Evolutionary conservation across 495 filamentous ascomycete species (phyloP).

Genomic region (Achaetomiella virescens): DNA sequence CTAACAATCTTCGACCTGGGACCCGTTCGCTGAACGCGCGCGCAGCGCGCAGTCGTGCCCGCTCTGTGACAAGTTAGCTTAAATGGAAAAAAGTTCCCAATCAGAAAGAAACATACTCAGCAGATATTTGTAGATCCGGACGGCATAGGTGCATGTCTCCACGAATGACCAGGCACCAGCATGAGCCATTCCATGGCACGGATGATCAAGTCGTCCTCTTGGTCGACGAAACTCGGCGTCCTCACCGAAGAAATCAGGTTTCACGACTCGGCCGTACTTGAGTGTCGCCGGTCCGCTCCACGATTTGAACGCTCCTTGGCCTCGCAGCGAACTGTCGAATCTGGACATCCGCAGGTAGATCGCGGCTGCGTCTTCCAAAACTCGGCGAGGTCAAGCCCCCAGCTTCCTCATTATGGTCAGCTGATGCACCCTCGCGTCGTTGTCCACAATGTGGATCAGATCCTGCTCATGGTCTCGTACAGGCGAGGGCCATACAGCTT

Average conservation of each 20-base stretch:
- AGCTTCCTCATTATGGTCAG: constrained; percentile 57
- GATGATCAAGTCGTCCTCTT: constrained; percentile 64
- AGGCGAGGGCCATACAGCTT: constrained; percentile 51
- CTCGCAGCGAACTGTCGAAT: constrained; percentile 18
- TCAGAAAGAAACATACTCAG: constrained; percentile 50
- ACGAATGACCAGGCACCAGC: constrained; percentile 63
- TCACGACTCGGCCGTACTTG: constrained; percentile 46
- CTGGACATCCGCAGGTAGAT: constrained; percentile 47
- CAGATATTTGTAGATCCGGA: constrained; percentile 64
- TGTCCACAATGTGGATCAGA: constrained; percentile 47
- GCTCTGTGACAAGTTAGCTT: constrained; percentile 35
- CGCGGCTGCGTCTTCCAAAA: constrained; percentile 49
- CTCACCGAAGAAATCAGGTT: constrained; percentile 60
- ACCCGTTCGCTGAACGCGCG: constrained; percentile 50
- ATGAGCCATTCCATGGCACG: constrained; percentile 80
- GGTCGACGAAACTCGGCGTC: constrained; percentile 45
- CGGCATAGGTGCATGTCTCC: constrained; percentile 61
- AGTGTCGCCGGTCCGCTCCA: constrained; percentile 40
- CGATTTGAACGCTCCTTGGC: constrained; percentile 45
- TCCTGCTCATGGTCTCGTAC: constrained; percentile 49
- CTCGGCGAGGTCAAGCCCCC: constrained; percentile 41
- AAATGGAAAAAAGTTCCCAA: constrained; percentile 11
- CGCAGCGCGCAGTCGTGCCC: constrained; percentile 58
- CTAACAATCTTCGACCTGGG: constrained; percentile 36
- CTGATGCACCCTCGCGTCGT: constrained; percentile 45